Conservation (phyloP, 345 rosid genomes). For the Sisymbrium altissimum region DNA sequence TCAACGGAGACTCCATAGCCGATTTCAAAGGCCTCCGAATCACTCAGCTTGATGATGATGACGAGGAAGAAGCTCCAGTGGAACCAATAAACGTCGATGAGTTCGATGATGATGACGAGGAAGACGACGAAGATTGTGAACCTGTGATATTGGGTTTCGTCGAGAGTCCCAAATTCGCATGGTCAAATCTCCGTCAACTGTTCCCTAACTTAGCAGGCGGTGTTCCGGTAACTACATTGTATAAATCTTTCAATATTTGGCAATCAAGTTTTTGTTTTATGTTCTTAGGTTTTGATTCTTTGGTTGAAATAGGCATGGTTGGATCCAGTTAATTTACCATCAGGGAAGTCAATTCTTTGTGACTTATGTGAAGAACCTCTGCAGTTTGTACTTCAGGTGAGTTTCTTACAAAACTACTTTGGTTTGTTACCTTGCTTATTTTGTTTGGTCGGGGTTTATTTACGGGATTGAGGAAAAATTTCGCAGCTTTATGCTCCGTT, state of each 20-base stretch:
- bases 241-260: background rate
- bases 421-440: background rate
- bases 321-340: constrained; percentile 77
- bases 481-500: constrained; percentile 77
- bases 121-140: constrained; percentile 57
- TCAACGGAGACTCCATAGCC: constrained; percentile 43
- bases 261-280: background rate
- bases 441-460: background rate
- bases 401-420: constrained; percentile 7
- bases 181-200: constrained; percentile 69
- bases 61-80: constrained; percentile 28
- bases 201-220: constrained; percentile 95
- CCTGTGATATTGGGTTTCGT: constrained; percentile 66
- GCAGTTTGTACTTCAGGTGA: constrained; percentile 88
- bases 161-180: constrained; percentile 52
- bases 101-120: constrained; percentile 53
- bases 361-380: constrained; percentile 81
- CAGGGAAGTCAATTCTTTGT: constrained; percentile 57
- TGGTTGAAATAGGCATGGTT: constrained; percentile 70
- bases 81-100: constrained; percentile 26
- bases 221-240: constrained; percentile 50
- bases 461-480: background rate
- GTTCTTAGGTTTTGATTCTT: constrained; percentile 11
- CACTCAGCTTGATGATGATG: constrained; percentile 51
- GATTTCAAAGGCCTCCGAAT: constrained; percentile 58